Evolutionary conservation across 2,329 filamentous ascomycete genomes (phyloP), one percentile per base, ranked within the genome.

Genomic region (Calonectria henricotiae): DNA sequence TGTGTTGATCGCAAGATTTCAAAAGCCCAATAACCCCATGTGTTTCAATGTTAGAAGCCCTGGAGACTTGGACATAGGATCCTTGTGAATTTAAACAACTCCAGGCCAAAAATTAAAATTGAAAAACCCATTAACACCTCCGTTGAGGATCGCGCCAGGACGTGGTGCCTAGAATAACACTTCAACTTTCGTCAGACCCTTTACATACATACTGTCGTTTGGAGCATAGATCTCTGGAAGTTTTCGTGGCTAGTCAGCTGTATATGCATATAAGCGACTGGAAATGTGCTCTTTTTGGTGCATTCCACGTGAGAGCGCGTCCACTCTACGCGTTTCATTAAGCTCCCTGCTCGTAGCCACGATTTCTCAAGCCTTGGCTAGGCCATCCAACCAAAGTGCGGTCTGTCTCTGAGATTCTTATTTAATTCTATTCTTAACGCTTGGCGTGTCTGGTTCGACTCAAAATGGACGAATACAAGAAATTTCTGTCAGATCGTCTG

Each of bases 401-500:
- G 41, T 9, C 47, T 61, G 20, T 62, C 35, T 20, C 25, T 35
- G 8, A n/a, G 27, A 51, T 55, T 39, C 30, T 37, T 13, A 23
- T 37, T 30, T 15, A 46, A 58, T 39, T 8, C 62, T 49, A n/a
- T 46, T 13, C 17, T 13, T 35, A 32, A 2, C 23, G 30, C 25
- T 20, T 47, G 5, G 44, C 46, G 30, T 27, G 4, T 20, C 39
- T 7, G 25, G 7, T 15, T 55, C 20, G 6, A 60, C 8, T 27
- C 2, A 71, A 41, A 35, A 90, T 90, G 89, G 86, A 87, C 2
- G 89, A 92, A 73, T 91, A 94, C 79, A 90, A 86, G 74, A 91
- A 90, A 67, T 96, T 91, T 77, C 88, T 98, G 7, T 93, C 93
- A 5, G 90, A 91, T 75, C 90, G 92, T 78, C 88, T 98, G 68